phyloP scores from a whole-genome alignment of 2,329 filamentous ascomycete species.

The Colletotrichum eremochloae region DNA sequence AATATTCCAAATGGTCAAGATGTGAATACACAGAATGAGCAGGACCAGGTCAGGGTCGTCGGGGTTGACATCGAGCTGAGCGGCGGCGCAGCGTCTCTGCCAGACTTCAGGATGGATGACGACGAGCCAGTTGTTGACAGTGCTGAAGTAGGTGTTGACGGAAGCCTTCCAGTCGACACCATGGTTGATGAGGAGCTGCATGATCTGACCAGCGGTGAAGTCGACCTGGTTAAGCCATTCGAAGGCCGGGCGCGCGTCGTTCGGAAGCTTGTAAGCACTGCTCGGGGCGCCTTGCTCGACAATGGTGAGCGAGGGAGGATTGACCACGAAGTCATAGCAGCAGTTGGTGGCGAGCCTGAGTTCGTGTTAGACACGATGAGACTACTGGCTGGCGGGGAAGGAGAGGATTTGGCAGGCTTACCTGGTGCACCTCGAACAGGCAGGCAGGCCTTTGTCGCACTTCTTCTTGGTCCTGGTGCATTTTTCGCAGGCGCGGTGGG shows the following conservation, averaged over 20 bases:
- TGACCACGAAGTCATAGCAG: constrained; percentile 55
- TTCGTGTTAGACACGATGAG: constrained; percentile 4
- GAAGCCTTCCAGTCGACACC: constrained; percentile 55
- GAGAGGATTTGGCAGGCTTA: constrained; percentile 35
- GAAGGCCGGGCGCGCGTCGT: constrained; percentile 28
- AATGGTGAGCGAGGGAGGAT: constrained; percentile 51
- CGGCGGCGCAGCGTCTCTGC: constrained; percentile 50
- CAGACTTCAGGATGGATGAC: constrained; percentile 53
- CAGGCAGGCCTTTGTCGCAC: constrained; percentile 54
- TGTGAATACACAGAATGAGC: constrained; percentile 59
- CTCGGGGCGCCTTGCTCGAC: constrained; percentile 46
- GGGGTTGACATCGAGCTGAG: constrained; percentile 47
- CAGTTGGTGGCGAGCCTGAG: constrained; percentile 46
- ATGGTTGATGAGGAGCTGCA: constrained; percentile 53
- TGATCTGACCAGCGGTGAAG: constrained; percentile 54
- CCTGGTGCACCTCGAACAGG: constrained; percentile 53
- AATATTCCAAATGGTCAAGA: constrained; percentile 52
- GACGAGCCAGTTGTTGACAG: constrained; percentile 58
- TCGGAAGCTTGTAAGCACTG: constrained; percentile 43
- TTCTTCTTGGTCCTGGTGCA: constrained; percentile 56
- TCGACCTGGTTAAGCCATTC: constrained; percentile 51
- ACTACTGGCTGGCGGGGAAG: background rate
- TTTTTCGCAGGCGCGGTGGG: constrained; percentile 54
- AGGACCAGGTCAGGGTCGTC: constrained; percentile 52
- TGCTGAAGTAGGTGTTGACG: constrained; percentile 55